A percentile compares a stretch with the other conserved stretches of the same genome.
phyloP scores from a whole-genome alignment of 305 asterid species.

The Fraxinus ornus region DNA sequence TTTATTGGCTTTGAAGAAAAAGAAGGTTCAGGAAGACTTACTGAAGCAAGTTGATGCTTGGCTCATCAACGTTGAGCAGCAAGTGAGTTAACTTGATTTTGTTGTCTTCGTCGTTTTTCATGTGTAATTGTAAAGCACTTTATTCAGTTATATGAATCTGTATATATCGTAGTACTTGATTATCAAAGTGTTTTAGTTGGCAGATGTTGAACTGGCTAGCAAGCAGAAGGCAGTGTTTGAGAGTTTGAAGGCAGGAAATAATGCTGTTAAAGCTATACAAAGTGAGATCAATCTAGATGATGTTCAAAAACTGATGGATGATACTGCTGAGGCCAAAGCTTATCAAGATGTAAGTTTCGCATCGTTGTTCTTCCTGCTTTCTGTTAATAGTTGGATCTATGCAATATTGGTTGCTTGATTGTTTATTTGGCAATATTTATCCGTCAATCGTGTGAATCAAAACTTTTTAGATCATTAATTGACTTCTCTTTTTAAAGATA shows the following conservation, averaged over 20 bases:
- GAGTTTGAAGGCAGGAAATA: constrained; percentile 84
- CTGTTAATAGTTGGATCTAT: neutral
- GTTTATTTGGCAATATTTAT: neutral
- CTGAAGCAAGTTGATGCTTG: constrained; percentile 93
- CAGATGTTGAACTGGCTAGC: constrained; percentile 92
- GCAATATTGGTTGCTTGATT: neutral
- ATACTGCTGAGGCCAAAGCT: constrained; percentile 92
- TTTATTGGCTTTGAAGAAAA: constrained; percentile 78
- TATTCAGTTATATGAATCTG: constrained; percentile 5
- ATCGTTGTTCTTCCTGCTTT: constrained; percentile 2
- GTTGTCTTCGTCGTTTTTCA: neutral
- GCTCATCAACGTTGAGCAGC: constrained; percentile 97
- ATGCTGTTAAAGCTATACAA: constrained; percentile 85
- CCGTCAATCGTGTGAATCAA: neutral
- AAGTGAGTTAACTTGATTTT: constrained; percentile 46
- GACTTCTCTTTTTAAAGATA: neutral
- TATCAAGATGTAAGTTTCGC: constrained; percentile 73
- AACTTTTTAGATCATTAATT: neutral
- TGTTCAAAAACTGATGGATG: constrained; percentile 92
- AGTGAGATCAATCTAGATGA: constrained; percentile 75
- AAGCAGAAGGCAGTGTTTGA: constrained; percentile 94
- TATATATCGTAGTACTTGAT: constrained; percentile 11
- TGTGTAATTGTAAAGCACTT: neutral
- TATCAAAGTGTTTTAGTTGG: constrained; percentile 54
- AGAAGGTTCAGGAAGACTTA: constrained; percentile 82